Evolutionary conservation across 1,284 basidiomycete genomes (phyloP).

Genomic region (Leccinum fuscescens): DNA sequence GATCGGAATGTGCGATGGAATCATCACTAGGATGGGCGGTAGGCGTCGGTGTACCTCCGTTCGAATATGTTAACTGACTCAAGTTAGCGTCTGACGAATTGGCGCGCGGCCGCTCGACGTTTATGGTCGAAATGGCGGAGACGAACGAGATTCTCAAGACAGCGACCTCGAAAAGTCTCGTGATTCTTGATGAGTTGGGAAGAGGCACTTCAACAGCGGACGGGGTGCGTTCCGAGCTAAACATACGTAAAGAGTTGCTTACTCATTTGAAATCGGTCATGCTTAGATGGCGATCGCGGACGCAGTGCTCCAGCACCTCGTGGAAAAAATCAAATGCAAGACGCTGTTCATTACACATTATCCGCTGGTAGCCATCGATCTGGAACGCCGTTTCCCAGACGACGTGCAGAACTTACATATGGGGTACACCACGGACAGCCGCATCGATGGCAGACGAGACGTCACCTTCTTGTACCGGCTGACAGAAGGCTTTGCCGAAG

Average conservation of each 20-base stretch:
- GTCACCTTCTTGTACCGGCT: slow-evolving; percentile 87
- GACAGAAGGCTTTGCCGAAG: slow-evolving; percentile 66
- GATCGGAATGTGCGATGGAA: slow-evolving; percentile 78
- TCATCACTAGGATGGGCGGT: slow-evolving; percentile 88
- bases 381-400: slow-evolving; percentile 51
- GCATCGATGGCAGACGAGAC: slow-evolving; percentile 68
- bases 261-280: slow-evolving; percentile 3
- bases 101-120: slow-evolving; percentile 82
- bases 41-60: slow-evolving; percentile 18
- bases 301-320: slow-evolving; percentile 76
- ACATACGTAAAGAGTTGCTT: background rate
- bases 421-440: slow-evolving; percentile 69
- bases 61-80: slow-evolving; percentile 8
- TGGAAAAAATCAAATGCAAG: slow-evolving; percentile 63
- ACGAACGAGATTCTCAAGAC: slow-evolving; percentile 86
- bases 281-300: slow-evolving; percentile 79
- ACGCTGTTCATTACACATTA: slow-evolving; percentile 96
- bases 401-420: slow-evolving; percentile 82
- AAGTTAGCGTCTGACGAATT: slow-evolving; percentile 80
- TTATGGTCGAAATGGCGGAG: slow-evolving; percentile 95
- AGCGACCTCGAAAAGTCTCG: slow-evolving; percentile 71
- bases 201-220: slow-evolving; percentile 85
- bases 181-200: slow-evolving; percentile 86
- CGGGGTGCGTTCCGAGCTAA: slow-evolving; percentile 52
- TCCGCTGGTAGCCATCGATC: slow-evolving; percentile 65